These are phyloP conservation scores for Penicillium decumbens DNA, from an alignment of 2,329 filamentous ascomycete species.

Conservation along the genomic window DNA sequence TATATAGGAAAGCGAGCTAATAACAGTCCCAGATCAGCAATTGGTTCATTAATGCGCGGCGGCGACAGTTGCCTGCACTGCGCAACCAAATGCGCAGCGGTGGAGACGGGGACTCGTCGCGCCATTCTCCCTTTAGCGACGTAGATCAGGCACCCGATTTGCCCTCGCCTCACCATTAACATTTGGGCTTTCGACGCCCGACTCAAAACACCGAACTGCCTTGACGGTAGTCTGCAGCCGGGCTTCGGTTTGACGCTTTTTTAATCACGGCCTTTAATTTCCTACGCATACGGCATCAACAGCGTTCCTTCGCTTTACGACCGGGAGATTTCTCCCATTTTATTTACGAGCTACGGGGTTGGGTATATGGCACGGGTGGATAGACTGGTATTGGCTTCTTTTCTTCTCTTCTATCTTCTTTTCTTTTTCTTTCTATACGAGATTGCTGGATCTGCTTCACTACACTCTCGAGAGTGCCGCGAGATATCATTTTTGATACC, in stretches of 20 bases:
- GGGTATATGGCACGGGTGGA: constrained; percentile 14
- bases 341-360: constrained; percentile 18
- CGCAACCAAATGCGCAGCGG: constrained; percentile 42
- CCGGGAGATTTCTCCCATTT: constrained; percentile 6
- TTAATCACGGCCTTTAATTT: constrained; percentile 11
- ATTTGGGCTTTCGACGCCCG: not conserved
- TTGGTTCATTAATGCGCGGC: constrained; percentile 51
- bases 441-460: constrained; percentile 1
- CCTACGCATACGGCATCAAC: constrained; percentile 15
- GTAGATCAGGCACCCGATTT: constrained; percentile 27
- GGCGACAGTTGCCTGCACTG: constrained; percentile 46
- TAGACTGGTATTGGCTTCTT: constrained; percentile 22
- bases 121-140: constrained; percentile 37
- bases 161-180: constrained; percentile 27
- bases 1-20: constrained; percentile 2
- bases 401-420: constrained; percentile 7
- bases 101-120: constrained; percentile 28
- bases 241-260: not conserved
- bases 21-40: constrained; percentile 46
- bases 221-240: not conserved
- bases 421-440: constrained; percentile 6
- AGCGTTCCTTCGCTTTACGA: constrained; percentile 23
- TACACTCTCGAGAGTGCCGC: not conserved
- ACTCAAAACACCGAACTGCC: not conserved
- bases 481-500: constrained; percentile 31